These are phyloP conservation scores for Wickerhamiella lipophila DNA, from an alignment of 805 yeast species.

Conservation along the genomic window DNA sequence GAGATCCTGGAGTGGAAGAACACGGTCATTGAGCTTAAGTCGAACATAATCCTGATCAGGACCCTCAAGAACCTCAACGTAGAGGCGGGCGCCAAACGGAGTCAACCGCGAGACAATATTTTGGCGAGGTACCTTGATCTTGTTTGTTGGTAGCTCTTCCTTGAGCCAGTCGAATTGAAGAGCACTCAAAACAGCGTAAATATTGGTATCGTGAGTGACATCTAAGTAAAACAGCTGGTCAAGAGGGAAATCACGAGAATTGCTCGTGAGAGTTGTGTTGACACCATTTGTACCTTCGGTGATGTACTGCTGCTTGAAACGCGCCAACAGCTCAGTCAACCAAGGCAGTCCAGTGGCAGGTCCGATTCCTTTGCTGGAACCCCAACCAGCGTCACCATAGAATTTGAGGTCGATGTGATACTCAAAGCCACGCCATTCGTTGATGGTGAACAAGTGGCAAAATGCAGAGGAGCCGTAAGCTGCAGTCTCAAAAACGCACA, in stretches of 20 bases:
- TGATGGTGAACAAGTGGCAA: conserved; percentile 54
- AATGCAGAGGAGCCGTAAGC: conserved; percentile 54
- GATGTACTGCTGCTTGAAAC: conserved; percentile 39
- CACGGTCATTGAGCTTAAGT: conserved; percentile 29
- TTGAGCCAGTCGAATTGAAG: conserved; percentile 38
- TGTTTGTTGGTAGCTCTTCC: conserved; percentile 35
- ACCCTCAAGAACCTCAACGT: conserved; percentile 30
- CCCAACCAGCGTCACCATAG: conserved; percentile 54
- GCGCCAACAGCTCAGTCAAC: conserved; percentile 32
- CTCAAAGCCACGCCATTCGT: conserved; percentile 50
- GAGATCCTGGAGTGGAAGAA: conserved; percentile 28
- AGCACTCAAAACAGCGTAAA: conserved; percentile 50
- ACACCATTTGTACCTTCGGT: conserved; percentile 36
- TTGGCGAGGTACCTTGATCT: conserved; percentile 32
- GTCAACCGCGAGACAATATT: conserved; percentile 31
- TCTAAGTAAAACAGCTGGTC: conserved; percentile 48
- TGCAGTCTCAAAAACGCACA: conserved; percentile 68
- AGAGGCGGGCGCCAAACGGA: conserved; percentile 33
- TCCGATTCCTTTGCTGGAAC: conserved; percentile 38
- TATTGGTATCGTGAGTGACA: conserved; percentile 64
- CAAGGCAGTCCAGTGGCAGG: conserved; percentile 50
- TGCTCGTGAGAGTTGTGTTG: conserved; percentile 32
- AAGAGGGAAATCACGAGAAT: conserved; percentile 28
- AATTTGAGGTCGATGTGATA: conserved; percentile 47
- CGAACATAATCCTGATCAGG: conserved; percentile 24